Conservation (phyloP, 2,329 filamentous ascomycete species). For the Alternaria tenuissima region DNA sequence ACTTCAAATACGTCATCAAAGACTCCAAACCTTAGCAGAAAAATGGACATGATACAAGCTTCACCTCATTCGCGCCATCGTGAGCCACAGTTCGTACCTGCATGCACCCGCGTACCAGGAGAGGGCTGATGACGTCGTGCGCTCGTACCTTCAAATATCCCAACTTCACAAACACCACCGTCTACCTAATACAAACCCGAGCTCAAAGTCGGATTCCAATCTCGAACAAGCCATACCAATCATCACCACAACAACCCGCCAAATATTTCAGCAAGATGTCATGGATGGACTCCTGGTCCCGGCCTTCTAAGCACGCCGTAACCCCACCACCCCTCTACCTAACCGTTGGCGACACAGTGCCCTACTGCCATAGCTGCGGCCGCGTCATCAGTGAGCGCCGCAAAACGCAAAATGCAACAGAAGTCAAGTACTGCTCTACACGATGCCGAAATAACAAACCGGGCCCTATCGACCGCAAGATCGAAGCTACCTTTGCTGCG, state of each 20-base stretch:
- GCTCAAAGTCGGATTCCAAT: background rate
- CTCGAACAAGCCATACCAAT: background rate
- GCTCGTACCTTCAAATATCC: constrained; percentile 20
- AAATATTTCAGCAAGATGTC: constrained; percentile 49
- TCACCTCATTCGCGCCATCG: background rate
- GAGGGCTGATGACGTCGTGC: constrained; percentile 38
- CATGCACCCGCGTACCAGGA: constrained; percentile 6
- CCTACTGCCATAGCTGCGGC: constrained; percentile 67
- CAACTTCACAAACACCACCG: constrained; percentile 2
- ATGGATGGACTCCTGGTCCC: constrained; percentile 61
- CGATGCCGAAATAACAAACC: constrained; percentile 63
- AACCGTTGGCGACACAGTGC: constrained; percentile 56
- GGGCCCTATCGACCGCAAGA: constrained; percentile 59
- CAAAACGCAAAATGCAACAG: constrained; percentile 43
- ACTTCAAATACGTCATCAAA: constrained; percentile 14
- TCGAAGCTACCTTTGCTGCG: constrained; percentile 61
- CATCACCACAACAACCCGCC: background rate
- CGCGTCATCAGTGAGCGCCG: constrained; percentile 59
- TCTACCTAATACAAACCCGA: constrained; percentile 6
- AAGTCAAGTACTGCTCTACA: constrained; percentile 66
- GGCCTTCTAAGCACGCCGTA: constrained; percentile 52
- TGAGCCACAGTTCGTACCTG: constrained; percentile 4
- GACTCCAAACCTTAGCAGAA: background rate
- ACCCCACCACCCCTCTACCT: constrained; percentile 65
- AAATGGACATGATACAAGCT: background rate